phyloP scores from a whole-genome alignment of 306 rosid genomes.

The Mimosa bimucronata region DNA sequence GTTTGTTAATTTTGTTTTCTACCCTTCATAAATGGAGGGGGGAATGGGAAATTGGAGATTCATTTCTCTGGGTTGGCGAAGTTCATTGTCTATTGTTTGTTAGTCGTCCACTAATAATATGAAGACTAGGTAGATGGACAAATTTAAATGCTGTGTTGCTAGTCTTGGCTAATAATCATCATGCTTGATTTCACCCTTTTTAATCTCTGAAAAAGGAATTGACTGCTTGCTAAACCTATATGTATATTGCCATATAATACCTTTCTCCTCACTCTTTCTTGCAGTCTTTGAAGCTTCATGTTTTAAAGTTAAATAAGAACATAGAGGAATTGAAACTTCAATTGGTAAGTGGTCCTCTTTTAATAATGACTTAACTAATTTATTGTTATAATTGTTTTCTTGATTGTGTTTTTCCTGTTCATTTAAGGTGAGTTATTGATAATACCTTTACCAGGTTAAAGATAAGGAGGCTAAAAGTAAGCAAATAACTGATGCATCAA shows the following conservation, averaged over 20 bases:
- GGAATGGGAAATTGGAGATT: background rate
- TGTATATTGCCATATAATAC: conserved; percentile 34
- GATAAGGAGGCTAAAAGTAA: conserved; percentile 50
- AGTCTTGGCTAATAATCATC: conserved; percentile 22
- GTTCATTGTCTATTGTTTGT: conserved; percentile 12
- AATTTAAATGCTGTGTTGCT: conserved; percentile 20
- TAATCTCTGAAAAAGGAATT: conserved; percentile 17
- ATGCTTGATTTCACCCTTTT: background rate
- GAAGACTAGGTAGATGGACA: conserved; percentile 23
- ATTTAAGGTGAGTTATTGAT: conserved; percentile 24
- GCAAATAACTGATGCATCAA: conserved; percentile 42
- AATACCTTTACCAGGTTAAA: conserved; percentile 54
- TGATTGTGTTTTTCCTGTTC: conserved; percentile 30
- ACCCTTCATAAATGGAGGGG: background rate
- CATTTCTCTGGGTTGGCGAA: background rate
- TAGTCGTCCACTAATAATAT: conserved; percentile 11
- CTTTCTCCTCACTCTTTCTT: conserved; percentile 39
- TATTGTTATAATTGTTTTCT: conserved; percentile 2
- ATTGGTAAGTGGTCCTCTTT: conserved; percentile 60
- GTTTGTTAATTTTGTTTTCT: conserved; percentile 35
- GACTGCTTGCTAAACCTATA: conserved; percentile 3
- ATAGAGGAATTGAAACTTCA: conserved; percentile 68
- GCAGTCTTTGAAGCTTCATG: conserved; percentile 98
- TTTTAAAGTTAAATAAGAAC: conserved; percentile 69
- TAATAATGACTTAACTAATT: background rate